phyloP scores from a whole-genome alignment of 1,284 basidiomycete species.

The Papiliotrema flavescens region DNA sequence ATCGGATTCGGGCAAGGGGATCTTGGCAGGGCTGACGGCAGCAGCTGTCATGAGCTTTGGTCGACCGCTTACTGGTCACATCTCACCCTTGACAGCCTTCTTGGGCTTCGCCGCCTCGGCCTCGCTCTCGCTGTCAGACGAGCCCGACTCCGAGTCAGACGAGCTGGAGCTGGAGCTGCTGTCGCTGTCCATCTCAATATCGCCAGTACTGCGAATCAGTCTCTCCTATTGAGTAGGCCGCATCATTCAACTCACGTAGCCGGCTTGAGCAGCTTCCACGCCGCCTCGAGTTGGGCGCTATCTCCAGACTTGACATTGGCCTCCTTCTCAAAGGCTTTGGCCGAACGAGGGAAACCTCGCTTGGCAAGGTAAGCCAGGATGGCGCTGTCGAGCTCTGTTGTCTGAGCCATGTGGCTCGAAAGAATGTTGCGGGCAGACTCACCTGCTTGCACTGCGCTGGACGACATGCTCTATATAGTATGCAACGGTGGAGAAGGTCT shows the following conservation, averaged over 20 bases:
- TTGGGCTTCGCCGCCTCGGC: slow-evolving; percentile 1
- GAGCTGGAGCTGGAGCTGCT: slow-evolving; percentile 5
- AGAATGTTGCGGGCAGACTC: too few relatives aligned
- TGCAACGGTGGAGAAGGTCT: not conserved
- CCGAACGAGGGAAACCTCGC: slow-evolving; percentile 41
- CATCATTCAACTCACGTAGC: not conserved
- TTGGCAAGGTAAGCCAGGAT: slow-evolving; percentile 46
- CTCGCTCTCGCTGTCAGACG: slow-evolving; percentile 14
- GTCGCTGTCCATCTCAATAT: slow-evolving; percentile 22
- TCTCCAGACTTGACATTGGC: slow-evolving; percentile 23
- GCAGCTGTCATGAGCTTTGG: not conserved
- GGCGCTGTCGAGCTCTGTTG: slow-evolving; percentile 43
- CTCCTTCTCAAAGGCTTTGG: slow-evolving; percentile 48
- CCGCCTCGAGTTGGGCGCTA: slow-evolving; percentile 24
- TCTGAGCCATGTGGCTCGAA: too few relatives aligned
- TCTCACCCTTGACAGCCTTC: slow-evolving; percentile 6
- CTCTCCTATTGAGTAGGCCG: not conserved
- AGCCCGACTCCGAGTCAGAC: too few relatives aligned
- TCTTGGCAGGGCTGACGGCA: slow-evolving; percentile 3
- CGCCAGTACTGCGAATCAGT: slow-evolving; percentile 2
- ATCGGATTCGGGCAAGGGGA: slow-evolving; percentile 10
- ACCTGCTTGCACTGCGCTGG: too few relatives aligned
- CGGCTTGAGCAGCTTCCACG: slow-evolving; percentile 20
- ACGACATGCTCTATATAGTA: too few relatives aligned
- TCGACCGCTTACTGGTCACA: not conserved